Evolutionary conservation across 345 rosid genomes (phyloP), one percentile per base, ranked within the genome.

Genomic region (Crucihimalaya himalaica): DNA sequence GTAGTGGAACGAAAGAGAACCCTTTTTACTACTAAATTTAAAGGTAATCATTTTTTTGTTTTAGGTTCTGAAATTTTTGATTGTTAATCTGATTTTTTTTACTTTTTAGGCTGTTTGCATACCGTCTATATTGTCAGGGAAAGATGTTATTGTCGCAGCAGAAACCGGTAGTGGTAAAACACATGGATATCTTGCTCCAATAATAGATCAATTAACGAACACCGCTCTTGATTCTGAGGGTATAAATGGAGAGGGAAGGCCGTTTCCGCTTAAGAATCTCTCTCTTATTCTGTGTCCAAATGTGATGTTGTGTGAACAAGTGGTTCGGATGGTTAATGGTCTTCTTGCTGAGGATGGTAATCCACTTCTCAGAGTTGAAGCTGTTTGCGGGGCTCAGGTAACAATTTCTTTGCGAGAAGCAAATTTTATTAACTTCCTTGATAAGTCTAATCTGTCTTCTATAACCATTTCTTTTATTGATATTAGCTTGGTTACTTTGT

Each of bases 121-220:
- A 39, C 95, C 93, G 2, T 73, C 90, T 40, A 78, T 91, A 73
- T 83, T 89, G 8, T 87, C 92, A 0, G 96, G 97, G 59, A 91
- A 89, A 75, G 98, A 94, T 81, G 96, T 87, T 50, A 84, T 91
- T 34, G 79, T 89, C 65, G 98, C 98, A 5, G 97, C 98, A 8
- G 98, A 94, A 77, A 94, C 98, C 6, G 98, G 98, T 9, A 91
- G 98, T 66, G 97, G 98, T 60, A 94, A 94, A 83, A 89, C 97
- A 34, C 90, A 89, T 73, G 70, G 96, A 46, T 91, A 91, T 84
- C 80, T 91, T 27, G 85, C 85, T 62, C 97, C 98, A 20, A 73
- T 95, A 21, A 83, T 95, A 29, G 80, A 92, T 68, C 85, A 82
- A 68, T 77, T 95, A 21, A 78, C 77, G 12, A 37, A 35, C 58